Percentiles rank a stretch among this genome's conserved stretches.
phyloP scores from a whole-genome alignment of 768 basidiomycete species.

The Cantharellus cinnabarinus region DNA sequence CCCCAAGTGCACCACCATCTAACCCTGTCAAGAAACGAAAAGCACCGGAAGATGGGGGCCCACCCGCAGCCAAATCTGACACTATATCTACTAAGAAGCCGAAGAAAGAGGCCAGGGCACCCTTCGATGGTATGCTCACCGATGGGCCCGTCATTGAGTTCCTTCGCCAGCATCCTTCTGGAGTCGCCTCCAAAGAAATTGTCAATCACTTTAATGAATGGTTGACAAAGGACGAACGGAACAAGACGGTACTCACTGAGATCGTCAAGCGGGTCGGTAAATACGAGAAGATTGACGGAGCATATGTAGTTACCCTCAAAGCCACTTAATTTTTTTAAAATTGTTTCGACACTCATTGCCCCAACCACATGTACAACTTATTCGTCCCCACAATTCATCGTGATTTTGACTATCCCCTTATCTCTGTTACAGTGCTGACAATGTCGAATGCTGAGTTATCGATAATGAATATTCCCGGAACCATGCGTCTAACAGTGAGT shows the following conservation, averaged over 20 bases:
- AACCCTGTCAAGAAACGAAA: neutral
- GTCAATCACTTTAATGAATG: neutral
- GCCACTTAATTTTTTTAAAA: neutral
- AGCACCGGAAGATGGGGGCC: neutral
- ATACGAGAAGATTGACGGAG: neutral
- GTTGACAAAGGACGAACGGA: neutral
- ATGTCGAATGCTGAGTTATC: too few relatives aligned
- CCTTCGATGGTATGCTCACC: conserved; percentile 3
- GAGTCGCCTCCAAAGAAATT: neutral
- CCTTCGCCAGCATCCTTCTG: neutral
- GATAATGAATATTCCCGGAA: too few relatives aligned
- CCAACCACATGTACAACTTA: too few relatives aligned
- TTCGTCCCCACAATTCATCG: too few relatives aligned
- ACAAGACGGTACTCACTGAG: conserved; percentile 21
- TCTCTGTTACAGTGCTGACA: too few relatives aligned
- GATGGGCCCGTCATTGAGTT: neutral
- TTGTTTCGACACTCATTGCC: too few relatives aligned
- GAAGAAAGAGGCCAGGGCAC: conserved; percentile 2
- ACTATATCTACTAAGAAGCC: conserved; percentile 23
- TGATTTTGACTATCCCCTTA: too few relatives aligned
- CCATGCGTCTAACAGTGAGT: too few relatives aligned
- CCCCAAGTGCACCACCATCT: conserved; percentile 3
- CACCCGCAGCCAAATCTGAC: neutral
- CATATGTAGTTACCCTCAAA: neutral
- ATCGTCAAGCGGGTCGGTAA: conserved; percentile 22